phyloP scores from a whole-genome alignment of 2,329 filamentous ascomycete genomes.

The Calonectria fujianensis region DNA sequence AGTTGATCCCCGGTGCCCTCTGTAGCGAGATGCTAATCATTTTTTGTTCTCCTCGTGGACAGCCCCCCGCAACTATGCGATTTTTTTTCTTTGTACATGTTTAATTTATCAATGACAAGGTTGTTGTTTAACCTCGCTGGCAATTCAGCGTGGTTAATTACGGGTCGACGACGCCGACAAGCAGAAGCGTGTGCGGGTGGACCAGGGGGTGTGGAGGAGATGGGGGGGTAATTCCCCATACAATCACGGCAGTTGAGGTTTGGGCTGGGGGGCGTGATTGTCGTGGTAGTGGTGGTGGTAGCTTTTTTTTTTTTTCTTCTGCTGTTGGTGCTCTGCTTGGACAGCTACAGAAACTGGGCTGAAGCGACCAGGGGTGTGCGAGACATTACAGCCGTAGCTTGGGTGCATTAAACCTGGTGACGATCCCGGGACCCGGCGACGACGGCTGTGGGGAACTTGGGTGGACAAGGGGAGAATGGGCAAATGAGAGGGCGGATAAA shows the following conservation, averaged over 20 bases:
- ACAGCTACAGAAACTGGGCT: neutral
- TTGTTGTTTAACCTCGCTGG: conserved; percentile 25
- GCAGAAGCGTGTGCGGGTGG: conserved; percentile 12
- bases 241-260: conserved; percentile 17
- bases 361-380: conserved; percentile 17
- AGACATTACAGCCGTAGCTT: conserved; percentile 19
- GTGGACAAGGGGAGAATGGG: conserved; percentile 18
- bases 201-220: conserved; percentile 5
- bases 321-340: neutral
- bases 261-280: neutral
- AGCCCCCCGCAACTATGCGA: neutral
- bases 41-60: conserved; percentile 4
- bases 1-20: neutral
- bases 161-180: conserved; percentile 7
- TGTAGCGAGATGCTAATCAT: conserved; percentile 18
- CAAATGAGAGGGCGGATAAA: neutral
- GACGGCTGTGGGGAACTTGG: conserved; percentile 22
- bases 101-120: conserved; percentile 26
- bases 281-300: neutral
- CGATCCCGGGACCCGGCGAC: conserved; percentile 21
- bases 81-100: neutral
- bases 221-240: conserved; percentile 2
- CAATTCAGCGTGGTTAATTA: conserved; percentile 24
- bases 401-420: conserved; percentile 23
- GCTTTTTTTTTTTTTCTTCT: neutral